phyloP scores from a whole-genome alignment of 805 yeast genomes.

The Candida coquimbonensis region DNA sequence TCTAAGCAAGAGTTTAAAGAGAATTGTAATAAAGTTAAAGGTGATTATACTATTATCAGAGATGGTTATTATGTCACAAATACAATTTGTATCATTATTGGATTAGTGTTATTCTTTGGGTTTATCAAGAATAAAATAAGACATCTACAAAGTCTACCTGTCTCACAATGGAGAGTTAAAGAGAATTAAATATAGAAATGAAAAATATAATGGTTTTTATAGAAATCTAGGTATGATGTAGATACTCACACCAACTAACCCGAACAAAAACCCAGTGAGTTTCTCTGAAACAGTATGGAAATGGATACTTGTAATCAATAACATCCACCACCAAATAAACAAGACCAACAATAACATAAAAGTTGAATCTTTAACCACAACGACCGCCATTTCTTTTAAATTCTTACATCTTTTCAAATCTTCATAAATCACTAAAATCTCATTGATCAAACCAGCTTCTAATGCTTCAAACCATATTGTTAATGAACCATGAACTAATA shows the following conservation, averaged over 20 bases:
- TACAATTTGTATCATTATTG: slow-evolving; percentile 59
- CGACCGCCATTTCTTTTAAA: background rate
- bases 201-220: background rate
- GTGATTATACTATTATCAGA: slow-evolving; percentile 42
- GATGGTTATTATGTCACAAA: slow-evolving; percentile 89
- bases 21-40: slow-evolving; percentile 48
- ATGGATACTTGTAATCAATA: slow-evolving; percentile 73
- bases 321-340: slow-evolving; percentile 77
- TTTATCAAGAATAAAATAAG: slow-evolving; percentile 61
- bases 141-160: slow-evolving; percentile 65
- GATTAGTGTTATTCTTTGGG: slow-evolving; percentile 52
- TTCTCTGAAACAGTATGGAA: slow-evolving; percentile 82
- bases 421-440: background rate
- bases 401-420: background rate
- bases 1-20: slow-evolving; percentile 32
- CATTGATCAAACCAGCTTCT: slow-evolving; percentile 30
- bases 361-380: slow-evolving; percentile 13
- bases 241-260: slow-evolving; percentile 39
- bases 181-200: slow-evolving; percentile 1
- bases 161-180: slow-evolving; percentile 61
- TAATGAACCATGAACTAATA: slow-evolving; percentile 59
- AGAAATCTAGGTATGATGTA: slow-evolving; percentile 34
- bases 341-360: slow-evolving; percentile 28
- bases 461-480: slow-evolving; percentile 59
- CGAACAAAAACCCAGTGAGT: slow-evolving; percentile 59